These are phyloP conservation scores for Coemansia sp. DNA, from an alignment of 192 early-diverging fungal species.

Conservation along the genomic window DNA sequence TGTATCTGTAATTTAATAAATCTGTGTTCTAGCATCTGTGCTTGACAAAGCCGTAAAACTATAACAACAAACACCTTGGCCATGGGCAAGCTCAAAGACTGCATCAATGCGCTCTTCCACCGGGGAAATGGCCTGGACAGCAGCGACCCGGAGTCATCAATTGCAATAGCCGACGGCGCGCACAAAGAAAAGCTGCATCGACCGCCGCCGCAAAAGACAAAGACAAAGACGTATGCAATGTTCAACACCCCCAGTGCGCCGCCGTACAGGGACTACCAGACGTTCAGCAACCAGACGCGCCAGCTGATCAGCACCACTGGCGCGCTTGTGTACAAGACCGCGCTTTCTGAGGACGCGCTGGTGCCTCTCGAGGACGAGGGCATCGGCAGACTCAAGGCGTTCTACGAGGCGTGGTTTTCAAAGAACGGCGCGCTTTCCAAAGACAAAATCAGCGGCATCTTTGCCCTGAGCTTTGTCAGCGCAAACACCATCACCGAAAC, in stretches of 20 bases:
- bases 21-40: not conserved
- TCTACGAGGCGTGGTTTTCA: conserved; percentile 48
- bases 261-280: conserved; percentile 27
- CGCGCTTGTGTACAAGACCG: conserved; percentile 34
- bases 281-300: conserved; percentile 27
- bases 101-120: not conserved
- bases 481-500: conserved; percentile 17
- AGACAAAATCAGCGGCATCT: conserved; percentile 45
- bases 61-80: not conserved
- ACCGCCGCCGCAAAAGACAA: not conserved
- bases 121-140: not conserved
- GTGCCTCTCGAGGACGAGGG: conserved; percentile 45
- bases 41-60: conserved; percentile 9
- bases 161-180: not conserved
- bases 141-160: not conserved
- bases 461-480: conserved; percentile 24
- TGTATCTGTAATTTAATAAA: not conserved
- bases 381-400: conserved; percentile 37
- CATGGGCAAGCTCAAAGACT: not conserved
- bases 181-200: not conserved
- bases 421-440: conserved; percentile 18
- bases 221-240: conserved; percentile 2
- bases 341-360: conserved; percentile 32
- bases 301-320: conserved; percentile 22
- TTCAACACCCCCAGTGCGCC: not conserved